Evolutionary conservation across 768 basidiomycete species (phyloP).

Genomic region (Tephrocybe sp.): DNA sequence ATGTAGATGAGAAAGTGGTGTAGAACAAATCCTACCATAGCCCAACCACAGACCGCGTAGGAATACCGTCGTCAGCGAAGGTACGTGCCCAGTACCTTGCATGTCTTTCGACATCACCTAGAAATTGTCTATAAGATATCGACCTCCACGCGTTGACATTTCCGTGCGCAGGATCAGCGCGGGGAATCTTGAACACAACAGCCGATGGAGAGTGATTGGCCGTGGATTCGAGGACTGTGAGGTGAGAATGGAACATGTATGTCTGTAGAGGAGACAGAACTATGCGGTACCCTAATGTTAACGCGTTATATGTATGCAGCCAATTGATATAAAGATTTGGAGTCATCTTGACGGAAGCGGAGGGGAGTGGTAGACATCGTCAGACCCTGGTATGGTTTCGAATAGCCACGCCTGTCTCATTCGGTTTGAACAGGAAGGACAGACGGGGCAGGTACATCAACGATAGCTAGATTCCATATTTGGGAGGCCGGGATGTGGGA

Average conservation of each 20-base stretch:
- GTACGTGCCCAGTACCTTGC: slow-evolving; percentile 61
- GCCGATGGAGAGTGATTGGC: slow-evolving; percentile 45
- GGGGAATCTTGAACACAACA: slow-evolving; percentile 61
- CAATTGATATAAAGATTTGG: slow-evolving; percentile 10
- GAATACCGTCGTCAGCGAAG: slow-evolving; percentile 45
- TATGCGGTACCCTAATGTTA: neutral
- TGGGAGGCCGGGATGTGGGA: slow-evolving; percentile 9
- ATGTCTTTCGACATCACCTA: slow-evolving; percentile 58
- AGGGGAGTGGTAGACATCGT: slow-evolving; percentile 16
- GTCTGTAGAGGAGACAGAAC: slow-evolving; percentile 4
- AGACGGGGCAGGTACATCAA: slow-evolving; percentile 17
- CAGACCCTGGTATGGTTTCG: slow-evolving; percentile 25
- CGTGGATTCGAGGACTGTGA: slow-evolving; percentile 59
- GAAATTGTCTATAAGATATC: slow-evolving; percentile 65
- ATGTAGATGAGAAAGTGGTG: neutral
- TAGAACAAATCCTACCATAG: slow-evolving; percentile 52
- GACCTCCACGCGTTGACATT: slow-evolving; percentile 52
- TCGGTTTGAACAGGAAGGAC: slow-evolving; percentile 23
- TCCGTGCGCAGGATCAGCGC: slow-evolving; percentile 34
- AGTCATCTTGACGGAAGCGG: slow-evolving; percentile 18
- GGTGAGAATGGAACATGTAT: slow-evolving; percentile 49
- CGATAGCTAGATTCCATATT: slow-evolving; percentile 7
- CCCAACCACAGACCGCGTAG: slow-evolving; percentile 60
- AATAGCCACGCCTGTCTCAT: slow-evolving; percentile 32
- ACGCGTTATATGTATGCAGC: slow-evolving; percentile 7